A percentile compares a stretch with the other conserved stretches of the same genome.
Conservation (phyloP, 768 basidiomycete genomes). For the Leccinum sublutescens region DNA sequence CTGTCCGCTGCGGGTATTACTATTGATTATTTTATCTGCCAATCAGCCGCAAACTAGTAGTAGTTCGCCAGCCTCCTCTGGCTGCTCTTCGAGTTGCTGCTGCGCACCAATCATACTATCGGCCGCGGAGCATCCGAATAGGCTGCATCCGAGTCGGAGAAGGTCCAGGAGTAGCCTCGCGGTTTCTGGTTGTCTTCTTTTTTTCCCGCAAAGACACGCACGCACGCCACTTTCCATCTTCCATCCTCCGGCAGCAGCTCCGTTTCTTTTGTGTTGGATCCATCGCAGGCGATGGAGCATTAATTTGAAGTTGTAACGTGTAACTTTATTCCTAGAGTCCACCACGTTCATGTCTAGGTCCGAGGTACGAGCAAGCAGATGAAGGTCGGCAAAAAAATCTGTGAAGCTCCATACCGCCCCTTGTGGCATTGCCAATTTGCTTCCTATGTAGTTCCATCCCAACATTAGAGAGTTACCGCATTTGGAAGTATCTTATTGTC, state of each 20-base stretch:
- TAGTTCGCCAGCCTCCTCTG: neutral
- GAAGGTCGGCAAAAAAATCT: neutral
- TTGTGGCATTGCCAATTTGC: neutral
- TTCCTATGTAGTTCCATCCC: neutral
- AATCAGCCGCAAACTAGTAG: neutral
- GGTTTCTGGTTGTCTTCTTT: neutral
- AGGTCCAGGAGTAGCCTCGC: neutral
- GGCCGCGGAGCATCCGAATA: neutral
- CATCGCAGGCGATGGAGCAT: neutral
- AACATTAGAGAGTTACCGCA: constrained; percentile 22
- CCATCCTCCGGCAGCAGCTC: neutral
- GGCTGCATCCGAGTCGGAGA: neutral
- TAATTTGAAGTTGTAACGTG: neutral
- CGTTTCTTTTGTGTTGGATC: constrained; percentile 9
- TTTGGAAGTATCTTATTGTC: constrained; percentile 24
- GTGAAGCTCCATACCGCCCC: neutral
- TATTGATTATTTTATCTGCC: neutral
- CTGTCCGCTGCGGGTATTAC: neutral
- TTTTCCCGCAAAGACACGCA: neutral
- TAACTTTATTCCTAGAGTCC: neutral
- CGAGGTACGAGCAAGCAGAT: neutral
- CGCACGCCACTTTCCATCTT: neutral
- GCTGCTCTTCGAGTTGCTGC: neutral
- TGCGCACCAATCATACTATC: neutral
- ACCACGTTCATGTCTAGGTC: neutral